Evolutionary conservation across 2,329 filamentous ascomycete genomes (phyloP).

Genomic region (Hypoxylon sp.): DNA sequence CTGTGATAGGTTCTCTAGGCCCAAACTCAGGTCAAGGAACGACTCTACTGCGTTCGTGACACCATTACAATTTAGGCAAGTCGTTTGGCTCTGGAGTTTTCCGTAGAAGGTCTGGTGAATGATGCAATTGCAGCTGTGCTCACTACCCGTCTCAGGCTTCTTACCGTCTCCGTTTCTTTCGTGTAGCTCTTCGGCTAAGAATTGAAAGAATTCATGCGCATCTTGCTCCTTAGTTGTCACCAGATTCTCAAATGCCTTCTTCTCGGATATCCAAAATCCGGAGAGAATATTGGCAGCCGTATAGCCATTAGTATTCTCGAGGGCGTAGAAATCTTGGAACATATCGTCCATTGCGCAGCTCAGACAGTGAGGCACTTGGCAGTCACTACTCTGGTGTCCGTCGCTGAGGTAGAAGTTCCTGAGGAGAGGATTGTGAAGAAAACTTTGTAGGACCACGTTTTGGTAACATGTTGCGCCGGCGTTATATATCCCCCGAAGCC

Average conservation of each 20-base stretch:
- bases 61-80: constrained; percentile 88
- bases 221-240: constrained; percentile 97
- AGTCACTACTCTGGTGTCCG: constrained; percentile 85
- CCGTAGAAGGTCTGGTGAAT: constrained; percentile 96
- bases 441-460: constrained; percentile 93
- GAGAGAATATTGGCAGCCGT: constrained; percentile 91
- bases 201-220: constrained; percentile 97
- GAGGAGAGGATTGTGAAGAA: constrained; percentile 93
- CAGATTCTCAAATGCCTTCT: constrained; percentile 78
- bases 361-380: constrained; percentile 73
- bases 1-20: constrained; percentile 82
- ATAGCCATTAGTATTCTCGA: constrained; percentile 88
- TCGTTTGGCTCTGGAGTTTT: constrained; percentile 90
- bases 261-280: constrained; percentile 89
- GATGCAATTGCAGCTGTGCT: constrained; percentile 85
- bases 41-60: constrained; percentile 87
- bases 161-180: constrained; percentile 82
- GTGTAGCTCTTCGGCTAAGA: constrained; percentile 92
- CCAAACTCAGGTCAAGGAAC: constrained; percentile 90
- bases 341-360: constrained; percentile 81
- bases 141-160: constrained; percentile 70
- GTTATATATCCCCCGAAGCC: constrained; percentile 93
- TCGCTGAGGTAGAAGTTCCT: constrained; percentile 93
- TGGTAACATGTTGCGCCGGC: constrained; percentile 99
- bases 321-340: constrained; percentile 78